phyloP scores from a whole-genome alignment of 768 basidiomycete genomes.

The Russula virescens region DNA sequence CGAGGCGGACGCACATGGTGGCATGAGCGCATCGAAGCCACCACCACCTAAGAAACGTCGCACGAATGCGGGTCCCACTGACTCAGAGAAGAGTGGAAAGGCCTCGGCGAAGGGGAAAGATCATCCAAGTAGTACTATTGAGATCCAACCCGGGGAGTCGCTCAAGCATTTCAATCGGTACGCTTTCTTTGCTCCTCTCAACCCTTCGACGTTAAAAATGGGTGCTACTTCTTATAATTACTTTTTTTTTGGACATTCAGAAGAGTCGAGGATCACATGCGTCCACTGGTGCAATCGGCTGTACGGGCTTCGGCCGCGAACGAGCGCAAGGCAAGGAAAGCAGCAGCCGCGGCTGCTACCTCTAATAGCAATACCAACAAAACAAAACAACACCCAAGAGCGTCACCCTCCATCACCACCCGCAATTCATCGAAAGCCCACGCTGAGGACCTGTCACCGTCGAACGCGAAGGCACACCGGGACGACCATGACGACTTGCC shows the following conservation, averaged over 20 bases:
- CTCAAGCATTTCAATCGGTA: slow-evolving; percentile 74
- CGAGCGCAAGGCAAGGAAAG: slow-evolving; percentile 41
- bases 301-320: slow-evolving; percentile 51
- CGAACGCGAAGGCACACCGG: not conserved
- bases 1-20: slow-evolving; percentile 37
- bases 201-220: too few relatives aligned
- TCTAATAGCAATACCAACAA: not conserved
- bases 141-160: slow-evolving; percentile 62
- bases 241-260: slow-evolving; percentile 32
- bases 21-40: not conserved
- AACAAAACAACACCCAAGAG: slow-evolving; percentile 16
- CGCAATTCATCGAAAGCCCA: not conserved
- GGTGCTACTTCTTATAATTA: too few relatives aligned
- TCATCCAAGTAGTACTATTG: slow-evolving; percentile 24
- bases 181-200: too few relatives aligned
- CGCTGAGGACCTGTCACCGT: not conserved
- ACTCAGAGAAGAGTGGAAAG: slow-evolving; percentile 11
- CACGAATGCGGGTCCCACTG: slow-evolving; percentile 24
- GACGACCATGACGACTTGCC: slow-evolving; percentile 19
- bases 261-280: slow-evolving; percentile 69
- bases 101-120: not conserved
- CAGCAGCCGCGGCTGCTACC: slow-evolving; percentile 29
- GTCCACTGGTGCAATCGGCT: slow-evolving; percentile 56
- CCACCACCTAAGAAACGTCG: slow-evolving; percentile 28
- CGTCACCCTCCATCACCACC: not conserved